Base-by-base conservation (phyloP, 139 green algal genomes). In the Yamagishiella unicocca region DNA sequence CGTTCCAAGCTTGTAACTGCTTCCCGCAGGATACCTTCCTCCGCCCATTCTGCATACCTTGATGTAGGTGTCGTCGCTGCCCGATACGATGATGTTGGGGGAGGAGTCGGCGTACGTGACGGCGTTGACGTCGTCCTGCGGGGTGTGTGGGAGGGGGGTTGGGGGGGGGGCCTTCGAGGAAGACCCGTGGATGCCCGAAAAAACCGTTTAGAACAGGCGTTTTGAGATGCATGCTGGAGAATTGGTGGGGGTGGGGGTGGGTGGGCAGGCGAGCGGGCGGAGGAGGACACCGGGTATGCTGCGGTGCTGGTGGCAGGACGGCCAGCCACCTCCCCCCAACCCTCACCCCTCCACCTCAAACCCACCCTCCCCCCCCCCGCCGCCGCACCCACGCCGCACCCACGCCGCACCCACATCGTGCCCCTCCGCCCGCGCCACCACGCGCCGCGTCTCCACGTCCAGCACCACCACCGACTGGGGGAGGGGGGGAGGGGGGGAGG, bases 61-160 rank as follows among this genome's bases (percentile, higher is more conserved):
- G 87, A 98, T 92, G 2, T 94, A n/a, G 2, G n/a, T 70, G 89
- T 99, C 97, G 79, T 99, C 97, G 25, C 72, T 91, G 24, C 96
- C 97, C 1, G 93, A 95, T 24, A 94, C 89, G 62, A 99, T 94
- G 29, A 99, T 72, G 76, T 98, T 92, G 33, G 93, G 92, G 0
- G 68, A 87, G 2, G 88, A 87, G 67, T 95, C 91, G 40, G 86
- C 62, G 76, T 92, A 93, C 58, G 75, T 95, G 2, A 99, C 97
- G 25, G 97, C 95, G 71, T 99, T 99, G 25, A 99, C 97, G 90
- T 99, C 97, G 79, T 98, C 94, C 40, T 89, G 24, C 10, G 24
- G 24, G 72, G 72, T 27, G 43, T 4, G 6, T 43, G 45, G 24
- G 29, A 40, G 43, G 19, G 58, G 58, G 58, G 58, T 58, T 58